Base-by-base conservation (phyloP, 2,329 filamentous ascomycete species). In the Nemania sp. region DNA sequence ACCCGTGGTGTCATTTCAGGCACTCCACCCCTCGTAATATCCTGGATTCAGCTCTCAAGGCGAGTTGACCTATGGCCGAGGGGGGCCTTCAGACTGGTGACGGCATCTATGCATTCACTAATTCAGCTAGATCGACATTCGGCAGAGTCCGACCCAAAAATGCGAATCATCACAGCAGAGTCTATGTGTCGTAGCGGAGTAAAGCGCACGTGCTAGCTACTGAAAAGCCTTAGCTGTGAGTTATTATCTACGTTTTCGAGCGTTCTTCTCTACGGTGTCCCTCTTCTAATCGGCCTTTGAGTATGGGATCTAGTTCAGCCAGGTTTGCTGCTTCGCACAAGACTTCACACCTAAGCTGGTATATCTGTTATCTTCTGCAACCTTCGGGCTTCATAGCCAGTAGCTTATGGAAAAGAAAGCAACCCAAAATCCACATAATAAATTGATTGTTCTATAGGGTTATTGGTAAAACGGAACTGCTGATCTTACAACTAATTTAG, bases 401-500 rank as follows among this genome's bases (percentile, higher is more conserved):
- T 35, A 54, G 40, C 29, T 54, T 37, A 13, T 53, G 5, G 10
- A 45, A 54, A 43, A 54, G n/a, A 13, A 54, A 9, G 40, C 29
- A 54, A 29, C 29, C 5, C 10, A 45, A 45, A 54, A 54, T 54
- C 13, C 17, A 54, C n/a, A 21, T 54, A 29, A 37, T 45, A 45
- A 54, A 35, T 54, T 46, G n/a, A 46, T 20, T 54, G 15, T 54
- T 6, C n/a, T 21, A 54, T 37, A 54, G 9, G 13, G 13, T 54
- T 46, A 54, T 17, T 54, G 15, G 11, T 54, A 37, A 20, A 34
- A 54, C 9, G 10, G 45, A 54, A 45, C 40, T 54, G 10, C 17
- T 46, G 21, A 54, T 45, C 5, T 54, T 34, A 17, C 17, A 54
- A 54, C 18, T 47, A 54, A 54, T 52, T 52, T 53, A 53, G 39